These are phyloP conservation scores for Tolypocladium ophioglossoides DNA, from an alignment of 2,329 filamentous ascomycete species.

Conservation along the genomic window DNA sequence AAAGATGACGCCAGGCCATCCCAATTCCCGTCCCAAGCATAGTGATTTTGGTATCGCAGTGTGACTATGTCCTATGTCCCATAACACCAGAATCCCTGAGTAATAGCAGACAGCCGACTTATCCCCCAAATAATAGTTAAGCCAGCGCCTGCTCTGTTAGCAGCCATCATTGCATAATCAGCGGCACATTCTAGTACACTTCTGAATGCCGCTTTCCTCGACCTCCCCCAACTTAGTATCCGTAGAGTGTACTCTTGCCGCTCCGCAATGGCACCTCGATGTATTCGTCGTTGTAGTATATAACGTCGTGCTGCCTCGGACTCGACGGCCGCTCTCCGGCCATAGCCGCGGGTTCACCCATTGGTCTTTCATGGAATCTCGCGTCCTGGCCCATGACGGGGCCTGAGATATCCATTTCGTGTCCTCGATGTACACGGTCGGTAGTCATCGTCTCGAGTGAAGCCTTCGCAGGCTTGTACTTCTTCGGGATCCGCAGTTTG, in stretches of 20 bases:
- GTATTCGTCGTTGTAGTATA: constrained; percentile 1
- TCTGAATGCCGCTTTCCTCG: neutral
- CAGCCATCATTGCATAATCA: neutral
- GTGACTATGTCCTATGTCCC: neutral
- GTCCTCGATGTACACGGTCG: constrained; percentile 10
- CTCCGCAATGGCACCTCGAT: constrained; percentile 21
- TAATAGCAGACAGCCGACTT: neutral
- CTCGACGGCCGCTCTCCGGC: neutral
- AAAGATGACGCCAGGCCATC: neutral
- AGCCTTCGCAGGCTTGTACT: constrained; percentile 15
- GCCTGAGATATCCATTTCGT: constrained; percentile 17
- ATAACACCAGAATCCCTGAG: neutral
- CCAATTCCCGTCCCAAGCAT: neutral
- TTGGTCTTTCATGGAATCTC: constrained; percentile 14
- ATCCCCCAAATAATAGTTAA: neutral
- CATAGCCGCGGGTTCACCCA: constrained; percentile 5
- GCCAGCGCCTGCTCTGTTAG: neutral
- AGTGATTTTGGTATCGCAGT: neutral
- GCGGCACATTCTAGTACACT: neutral
- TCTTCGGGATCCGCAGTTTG: constrained; percentile 28
- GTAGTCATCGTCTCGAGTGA: constrained; percentile 9
- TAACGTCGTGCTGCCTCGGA: constrained; percentile 1
- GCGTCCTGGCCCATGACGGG: constrained; percentile 16
- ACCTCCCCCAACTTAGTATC: constrained; percentile 4
- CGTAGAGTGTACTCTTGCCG: constrained; percentile 25